Evolutionary conservation across 805 yeast species (phyloP).

Genomic region (Barnettozyma populi): DNA sequence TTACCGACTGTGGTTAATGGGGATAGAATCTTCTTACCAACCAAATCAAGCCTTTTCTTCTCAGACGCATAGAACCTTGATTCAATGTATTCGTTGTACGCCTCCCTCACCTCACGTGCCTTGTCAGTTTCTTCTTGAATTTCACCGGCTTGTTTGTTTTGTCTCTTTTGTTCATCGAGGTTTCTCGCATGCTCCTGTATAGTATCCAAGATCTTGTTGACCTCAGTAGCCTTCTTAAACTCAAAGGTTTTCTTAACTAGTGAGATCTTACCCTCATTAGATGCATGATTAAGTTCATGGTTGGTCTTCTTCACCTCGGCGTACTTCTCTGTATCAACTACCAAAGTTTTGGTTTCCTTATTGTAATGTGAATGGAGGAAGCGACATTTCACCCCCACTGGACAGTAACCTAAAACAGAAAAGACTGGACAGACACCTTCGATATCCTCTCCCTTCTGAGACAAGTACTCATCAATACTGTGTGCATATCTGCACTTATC

Average conservation of each 20-base stretch:
- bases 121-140: slow-evolving; percentile 7
- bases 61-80: slow-evolving; percentile 75
- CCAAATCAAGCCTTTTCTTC: slow-evolving; percentile 67
- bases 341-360: slow-evolving; percentile 35
- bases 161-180: slow-evolving; percentile 31
- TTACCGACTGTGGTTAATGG: slow-evolving; percentile 98
- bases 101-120: slow-evolving; percentile 29
- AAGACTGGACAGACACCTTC: slow-evolving; percentile 82
- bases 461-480: slow-evolving; percentile 60
- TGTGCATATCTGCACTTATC: slow-evolving; percentile 74
- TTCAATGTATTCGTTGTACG: slow-evolving; percentile 57
- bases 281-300: slow-evolving; percentile 61
- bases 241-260: slow-evolving; percentile 49
- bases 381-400: slow-evolving; percentile 87
- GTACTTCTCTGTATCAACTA: slow-evolving; percentile 38
- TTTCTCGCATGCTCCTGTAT: slow-evolving; percentile 36
- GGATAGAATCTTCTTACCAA: slow-evolving; percentile 78
- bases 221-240: slow-evolving; percentile 51
- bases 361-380: slow-evolving; percentile 75
- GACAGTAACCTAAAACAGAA: slow-evolving; percentile 80
- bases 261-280: slow-evolving; percentile 32
- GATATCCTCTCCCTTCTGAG: slow-evolving; percentile 63
- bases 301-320: slow-evolving; percentile 32
- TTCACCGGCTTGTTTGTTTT: slow-evolving; percentile 18
- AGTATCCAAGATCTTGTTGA: slow-evolving; percentile 61